Base-by-base conservation (phyloP, 345 rosid species). In the Excoecaria agallocha region DNA sequence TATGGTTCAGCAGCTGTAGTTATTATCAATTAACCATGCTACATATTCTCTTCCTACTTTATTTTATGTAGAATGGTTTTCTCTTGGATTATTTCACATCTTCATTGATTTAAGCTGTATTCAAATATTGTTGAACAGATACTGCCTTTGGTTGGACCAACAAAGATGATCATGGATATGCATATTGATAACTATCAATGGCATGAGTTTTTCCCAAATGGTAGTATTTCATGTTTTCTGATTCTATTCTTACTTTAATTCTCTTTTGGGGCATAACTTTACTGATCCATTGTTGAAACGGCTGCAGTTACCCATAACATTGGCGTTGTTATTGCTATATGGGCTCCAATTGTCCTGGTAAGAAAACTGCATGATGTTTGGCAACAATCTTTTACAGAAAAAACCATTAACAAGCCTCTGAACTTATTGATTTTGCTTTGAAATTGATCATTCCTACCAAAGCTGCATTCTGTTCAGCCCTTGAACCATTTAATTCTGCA, bases 281-380 rank as follows among this genome's bases (percentile, higher is more conserved):
- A 66, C 83, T 73, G 69, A 82, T 12, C 64, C 8, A 38, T 49
- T 77, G 76, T 61, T 83, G 75, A 55, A 81, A 59, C 64, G 71
- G 56, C 69, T 89, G 83, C 77, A 93, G 98, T 78, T 68, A 83
- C 90, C 72, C 82, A 85, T 78, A 95, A 95, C 85, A 85, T 90
- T 57, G 97, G 97, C 50, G 92, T 93, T 43, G 82, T 95, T 15
- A 88, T 95, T 83, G 90, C 98, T 55, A 87, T 95, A 81, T 95
- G 99, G 98, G 86, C 94, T 74, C 99, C 98, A 25, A 77, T 95
- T 74, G 84, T 89, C 73, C 82, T 95, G 89, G 99, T 95, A 86
- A 87, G 91, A 81, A 60, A 45, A 71, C 63, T 69, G 54, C 66
- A n/a, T 60, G 66, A 43, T 67, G 43, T 66, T 74, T n/a, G 73